Evolutionary conservation across 129 eudicot genomes (phyloP).

Genomic region (carrot (Daucus carota)): DNA sequence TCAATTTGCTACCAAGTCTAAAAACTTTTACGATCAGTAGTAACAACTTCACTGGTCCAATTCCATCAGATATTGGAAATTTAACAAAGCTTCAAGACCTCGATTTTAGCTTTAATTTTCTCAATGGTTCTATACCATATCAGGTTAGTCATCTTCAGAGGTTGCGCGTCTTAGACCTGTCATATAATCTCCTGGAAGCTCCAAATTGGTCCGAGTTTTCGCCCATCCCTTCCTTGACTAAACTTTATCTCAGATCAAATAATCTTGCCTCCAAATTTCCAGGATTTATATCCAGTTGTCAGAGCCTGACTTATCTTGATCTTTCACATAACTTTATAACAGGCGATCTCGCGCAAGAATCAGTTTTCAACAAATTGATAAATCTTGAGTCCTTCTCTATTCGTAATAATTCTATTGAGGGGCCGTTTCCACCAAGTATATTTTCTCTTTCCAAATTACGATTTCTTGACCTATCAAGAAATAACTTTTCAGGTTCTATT

Average conservation of each 20-base stretch:
- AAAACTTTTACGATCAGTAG: constrained; percentile 30
- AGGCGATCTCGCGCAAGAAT: constrained; percentile 44
- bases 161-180: no score
- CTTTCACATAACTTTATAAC: constrained; percentile 44
- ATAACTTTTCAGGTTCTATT: constrained; percentile 47
- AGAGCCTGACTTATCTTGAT: no score
- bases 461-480: background rate
- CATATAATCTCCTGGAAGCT: no score
- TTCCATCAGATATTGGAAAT: constrained; percentile 55
- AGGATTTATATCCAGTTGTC: no score
- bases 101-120: no score
- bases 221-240: background rate
- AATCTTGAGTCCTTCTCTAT: constrained; percentile 7
- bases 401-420: no score
- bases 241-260: no score
- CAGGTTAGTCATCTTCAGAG: no score
- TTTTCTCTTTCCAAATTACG: no score
- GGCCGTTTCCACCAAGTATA: no score
- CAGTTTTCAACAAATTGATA: constrained; percentile 38
- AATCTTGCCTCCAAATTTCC: no score
- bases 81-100: constrained; percentile 15
- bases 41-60: constrained; percentile 36
- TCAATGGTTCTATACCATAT: no score
- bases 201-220: background rate
- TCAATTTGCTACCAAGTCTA: constrained; percentile 52